Percentiles rank a stretch among this genome's conserved stretches.
phyloP scores from a whole-genome alignment of 805 yeast genomes.

The Myxozyma kluyveri region DNA sequence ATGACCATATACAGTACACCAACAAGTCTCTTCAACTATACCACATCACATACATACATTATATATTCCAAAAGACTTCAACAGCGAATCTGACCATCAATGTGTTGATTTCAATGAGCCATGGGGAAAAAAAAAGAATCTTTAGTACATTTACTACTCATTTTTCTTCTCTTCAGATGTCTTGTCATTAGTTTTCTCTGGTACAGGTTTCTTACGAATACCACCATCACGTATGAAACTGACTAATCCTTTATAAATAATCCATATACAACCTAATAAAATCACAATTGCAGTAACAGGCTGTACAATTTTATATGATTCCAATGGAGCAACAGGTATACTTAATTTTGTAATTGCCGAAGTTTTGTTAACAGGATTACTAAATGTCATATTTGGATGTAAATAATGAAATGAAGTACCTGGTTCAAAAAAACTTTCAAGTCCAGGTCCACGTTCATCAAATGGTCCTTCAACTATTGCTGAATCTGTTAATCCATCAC shows the following conservation, averaged over 20 bases:
- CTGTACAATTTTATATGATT: constrained; percentile 39
- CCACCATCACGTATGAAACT: constrained; percentile 24
- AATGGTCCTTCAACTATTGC: constrained; percentile 39
- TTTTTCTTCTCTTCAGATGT: no score
- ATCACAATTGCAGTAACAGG: constrained; percentile 41
- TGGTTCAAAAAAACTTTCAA: constrained; percentile 48
- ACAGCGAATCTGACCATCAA: no score
- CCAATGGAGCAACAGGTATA: constrained; percentile 47
- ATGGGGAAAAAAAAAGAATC: no score
- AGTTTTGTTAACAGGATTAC: constrained; percentile 15
- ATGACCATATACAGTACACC: no score
- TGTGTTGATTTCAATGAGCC: no score
- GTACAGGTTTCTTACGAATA: constrained; percentile 13
- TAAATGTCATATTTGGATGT: constrained; percentile 25
- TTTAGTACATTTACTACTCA: no score
- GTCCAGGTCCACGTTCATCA: constrained; percentile 44
- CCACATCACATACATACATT: no score
- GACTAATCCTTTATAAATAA: constrained; percentile 15
- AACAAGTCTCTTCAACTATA: no score
- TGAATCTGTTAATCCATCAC: constrained; percentile 41
- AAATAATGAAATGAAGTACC: constrained; percentile 46
- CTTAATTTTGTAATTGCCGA: constrained; percentile 33
- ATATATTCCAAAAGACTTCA: no score
- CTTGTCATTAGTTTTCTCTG: constrained; percentile 4
- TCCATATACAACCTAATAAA: constrained; percentile 30